Conservation (phyloP, 1,139 yeast genomes). For the Torulaspora globosa region DNA sequence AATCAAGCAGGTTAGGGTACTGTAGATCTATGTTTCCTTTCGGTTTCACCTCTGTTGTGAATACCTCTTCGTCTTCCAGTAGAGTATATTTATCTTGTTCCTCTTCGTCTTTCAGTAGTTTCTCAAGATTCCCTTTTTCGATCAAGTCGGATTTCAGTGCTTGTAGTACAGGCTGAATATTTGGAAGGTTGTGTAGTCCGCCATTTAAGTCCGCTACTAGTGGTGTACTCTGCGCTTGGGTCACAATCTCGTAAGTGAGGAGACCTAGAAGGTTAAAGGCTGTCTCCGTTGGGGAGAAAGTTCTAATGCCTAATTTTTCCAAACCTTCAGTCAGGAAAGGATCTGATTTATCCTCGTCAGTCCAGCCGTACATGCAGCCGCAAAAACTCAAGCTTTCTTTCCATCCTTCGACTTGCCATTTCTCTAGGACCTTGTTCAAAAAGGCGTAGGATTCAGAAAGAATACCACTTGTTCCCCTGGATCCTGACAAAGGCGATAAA, state of each 20-base stretch:
- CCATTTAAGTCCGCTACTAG: conserved; percentile 93
- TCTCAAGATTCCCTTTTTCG: conserved; percentile 2
- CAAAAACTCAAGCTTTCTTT: conserved; percentile 80
- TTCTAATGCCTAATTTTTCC: conserved; percentile 84
- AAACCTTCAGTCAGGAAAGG: conserved; percentile 72
- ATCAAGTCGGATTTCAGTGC: conserved; percentile 9
- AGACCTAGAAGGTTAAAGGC: conserved; percentile 91
- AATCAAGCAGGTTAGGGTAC: conserved; percentile 75
- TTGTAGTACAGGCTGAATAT: conserved; percentile 41
- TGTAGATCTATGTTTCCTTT: conserved; percentile 85
- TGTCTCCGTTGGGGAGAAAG: conserved; percentile 94
- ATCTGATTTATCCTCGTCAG: conserved; percentile 88
- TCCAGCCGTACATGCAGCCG: conserved; percentile 97
- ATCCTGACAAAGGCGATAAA: conserved; percentile 58
- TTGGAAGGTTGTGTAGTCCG: conserved; percentile 84
- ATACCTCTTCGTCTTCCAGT: conserved; percentile 22
- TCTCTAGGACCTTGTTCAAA: conserved; percentile 85
- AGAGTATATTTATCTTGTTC: neutral
- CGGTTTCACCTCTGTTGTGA: conserved; percentile 71
- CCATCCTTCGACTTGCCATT: conserved; percentile 96
- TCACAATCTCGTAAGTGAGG: conserved; percentile 72
- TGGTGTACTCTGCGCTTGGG: conserved; percentile 81
- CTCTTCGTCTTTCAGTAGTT: conserved; percentile 3
- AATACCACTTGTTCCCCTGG: conserved; percentile 88
- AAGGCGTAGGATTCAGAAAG: conserved; percentile 66